These are phyloP conservation scores for Extremus antarcticus DNA, from an alignment of 495 filamentous ascomycete genomes.

Conservation along the genomic window DNA sequence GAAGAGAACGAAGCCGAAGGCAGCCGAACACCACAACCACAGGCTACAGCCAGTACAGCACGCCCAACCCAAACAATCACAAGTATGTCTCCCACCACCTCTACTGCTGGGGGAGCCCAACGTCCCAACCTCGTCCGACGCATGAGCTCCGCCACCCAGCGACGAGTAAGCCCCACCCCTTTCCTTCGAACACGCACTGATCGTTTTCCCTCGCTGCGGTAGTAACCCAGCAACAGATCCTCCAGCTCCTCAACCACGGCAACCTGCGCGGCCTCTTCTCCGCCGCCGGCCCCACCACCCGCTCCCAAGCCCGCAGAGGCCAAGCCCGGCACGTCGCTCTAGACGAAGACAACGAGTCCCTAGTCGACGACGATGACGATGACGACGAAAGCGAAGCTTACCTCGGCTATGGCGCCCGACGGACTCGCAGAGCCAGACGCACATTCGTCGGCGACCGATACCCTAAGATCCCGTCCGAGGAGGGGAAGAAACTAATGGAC, in stretches of 20 bases:
- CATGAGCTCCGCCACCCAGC: slow-evolving; percentile 9
- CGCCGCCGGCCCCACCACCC: slow-evolving; percentile 28
- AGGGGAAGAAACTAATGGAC: slow-evolving; percentile 65
- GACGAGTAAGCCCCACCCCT: slow-evolving; percentile 14
- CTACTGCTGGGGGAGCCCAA: background rate
- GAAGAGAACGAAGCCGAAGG: slow-evolving; percentile 16
- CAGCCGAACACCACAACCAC: background rate
- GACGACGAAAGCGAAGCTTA: slow-evolving; percentile 25
- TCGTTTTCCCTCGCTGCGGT: slow-evolving; percentile 13
- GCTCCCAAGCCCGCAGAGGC: slow-evolving; percentile 16
- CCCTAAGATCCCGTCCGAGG: slow-evolving; percentile 67
- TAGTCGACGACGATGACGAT: slow-evolving; percentile 35
- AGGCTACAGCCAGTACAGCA: slow-evolving; percentile 1
- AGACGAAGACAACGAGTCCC: slow-evolving; percentile 32
- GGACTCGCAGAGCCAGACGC: slow-evolving; percentile 12
- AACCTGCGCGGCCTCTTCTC: slow-evolving; percentile 32
- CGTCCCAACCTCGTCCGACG: background rate
- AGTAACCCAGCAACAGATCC: slow-evolving; percentile 33
- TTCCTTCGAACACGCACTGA: slow-evolving; percentile 16
- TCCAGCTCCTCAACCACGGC: slow-evolving; percentile 33
- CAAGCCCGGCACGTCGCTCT: slow-evolving; percentile 20
- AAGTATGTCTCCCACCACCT: slow-evolving; percentile 7
- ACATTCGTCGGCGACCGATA: slow-evolving; percentile 34
- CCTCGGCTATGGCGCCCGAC: slow-evolving; percentile 11
- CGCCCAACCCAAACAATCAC: slow-evolving; percentile 12